Conservation (phyloP, 2,329 filamentous ascomycete genomes). For the Teratosphaeriaceae sp. region DNA sequence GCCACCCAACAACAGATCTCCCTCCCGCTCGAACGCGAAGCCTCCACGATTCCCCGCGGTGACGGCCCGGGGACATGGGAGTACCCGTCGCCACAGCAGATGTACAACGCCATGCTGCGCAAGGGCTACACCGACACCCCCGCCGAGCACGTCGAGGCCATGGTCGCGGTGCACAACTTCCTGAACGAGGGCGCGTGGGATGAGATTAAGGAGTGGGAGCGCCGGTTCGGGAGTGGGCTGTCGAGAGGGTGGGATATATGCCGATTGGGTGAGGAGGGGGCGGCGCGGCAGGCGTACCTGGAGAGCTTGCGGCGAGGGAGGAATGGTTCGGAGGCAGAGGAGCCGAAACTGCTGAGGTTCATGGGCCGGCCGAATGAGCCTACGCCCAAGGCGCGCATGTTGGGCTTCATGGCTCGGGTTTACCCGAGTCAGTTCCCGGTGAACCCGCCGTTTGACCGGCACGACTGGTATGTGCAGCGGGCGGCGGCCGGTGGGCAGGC, state of each 20-base stretch:
- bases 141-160: conserved; percentile 84
- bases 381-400: conserved; percentile 83
- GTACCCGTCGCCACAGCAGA: conserved; percentile 96
- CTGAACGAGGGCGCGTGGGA: conserved; percentile 95
- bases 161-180: conserved; percentile 98
- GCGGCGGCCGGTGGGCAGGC: too few relatives aligned
- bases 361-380: conserved; percentile 82
- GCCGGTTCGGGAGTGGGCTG: conserved; percentile 72
- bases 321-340: conserved; percentile 31
- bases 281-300: conserved; percentile 16
- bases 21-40: conserved; percentile 74
- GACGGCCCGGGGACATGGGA: conserved; percentile 78
- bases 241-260: conserved; percentile 34
- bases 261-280: conserved; percentile 28
- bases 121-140: conserved; percentile 96
- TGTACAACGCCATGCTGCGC: conserved; percentile 96
- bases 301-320: conserved; percentile 18
- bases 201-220: conserved; percentile 95
- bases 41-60: conserved; percentile 85
- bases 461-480: conserved; percentile 94
- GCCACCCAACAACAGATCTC: conserved; percentile 64
- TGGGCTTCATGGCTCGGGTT: conserved; percentile 70
- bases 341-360: conserved; percentile 76
- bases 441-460: conserved; percentile 87
- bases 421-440: conserved; percentile 74